Evolutionary conservation across 106 monocot genomes (phyloP), one percentile per base, ranked within the genome.

Genomic region (Acorus gramineus): DNA sequence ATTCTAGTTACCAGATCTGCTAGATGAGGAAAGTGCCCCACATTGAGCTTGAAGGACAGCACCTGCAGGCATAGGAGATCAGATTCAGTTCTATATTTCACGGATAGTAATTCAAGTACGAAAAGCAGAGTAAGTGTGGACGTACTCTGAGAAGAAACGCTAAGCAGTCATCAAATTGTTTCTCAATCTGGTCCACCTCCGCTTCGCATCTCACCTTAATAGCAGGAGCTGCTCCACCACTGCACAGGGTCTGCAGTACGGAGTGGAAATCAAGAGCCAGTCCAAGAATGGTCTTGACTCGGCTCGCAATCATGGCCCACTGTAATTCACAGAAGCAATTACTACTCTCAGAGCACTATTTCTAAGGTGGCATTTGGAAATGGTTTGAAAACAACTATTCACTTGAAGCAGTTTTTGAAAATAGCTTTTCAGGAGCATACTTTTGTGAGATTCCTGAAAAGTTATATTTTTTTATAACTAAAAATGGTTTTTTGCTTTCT

Each of bases 21-120:
- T 57, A 96, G 66, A 77, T 96, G 90, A 56, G 90, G 90, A 63
- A 96, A 90, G 53, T 96, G 96, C 0, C 96, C 96, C 8, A 96
- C 87, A 62, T 90, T 96, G 42, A 96, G 84, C 67, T 91, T 96
- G 80, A 90, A 91, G 7, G 96, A 96, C 13, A 96, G 60, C 55
- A 96, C 81, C 96, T 96, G 90, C 82, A 74, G 4, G 8, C 44
- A 45, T 50, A 14, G 6, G 51, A 53, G 42, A 12, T 11, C 60
- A 8, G 44, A 53, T 52, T 57, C 6, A 50, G 5, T 3, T 2
- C 14, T 42, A 52, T 28, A 28, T 28, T 28, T 28, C 28, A 28
- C 28, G 1, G 28, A 28, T 28, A 28, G 28, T 28, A 28, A 28
- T 28, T 28, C 28, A 28, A 28, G 28, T 28, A 28, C 28, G 28